Base-by-base conservation (phyloP, 108 stramenopile species). In the Nitzschia inconspicua region DNA sequence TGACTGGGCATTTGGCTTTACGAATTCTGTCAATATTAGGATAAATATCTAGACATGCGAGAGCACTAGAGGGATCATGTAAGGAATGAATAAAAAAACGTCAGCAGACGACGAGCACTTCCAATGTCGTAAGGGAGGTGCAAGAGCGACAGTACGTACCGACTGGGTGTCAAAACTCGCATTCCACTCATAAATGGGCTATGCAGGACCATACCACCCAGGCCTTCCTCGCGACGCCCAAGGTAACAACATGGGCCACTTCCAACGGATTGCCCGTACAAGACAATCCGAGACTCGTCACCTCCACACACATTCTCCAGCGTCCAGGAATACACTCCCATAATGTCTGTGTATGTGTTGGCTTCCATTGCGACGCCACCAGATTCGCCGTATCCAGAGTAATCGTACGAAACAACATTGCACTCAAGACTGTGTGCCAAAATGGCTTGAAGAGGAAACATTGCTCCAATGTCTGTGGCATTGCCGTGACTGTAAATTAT, bases 211-310 rank as follows among this genome's bases (percentile, higher is more conserved):
- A 95, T 60, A 16, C 90, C 94, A 16, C 88, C 94, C 18, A 90
- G 65, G 32, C 79, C 65, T 30, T 66, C 37, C 14, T 62, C 54
- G 25, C 77, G 56, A 8, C 60, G 62, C 8, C 83, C 83, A 27
- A 89, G 37, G 47, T 89, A 85, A 57, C 84, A 86, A 19, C 80
- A 80, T 14, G 94, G 94, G 16, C 94, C 94, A 36, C 74, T 70
- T 4, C 94, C 94, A n/a, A 95, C 89, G n/a, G 81, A 83, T 60
- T 92, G 90, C 11, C 94, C 94, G 46, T 95, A 95, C 36, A 95
- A 39, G n/a, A 95, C 66, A 29, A 95, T 79, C 25, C 83, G 76
- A 3, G 57, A 58, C 19, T 44, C 50, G 39, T 73, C 66, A 4
- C 58, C 56, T 18, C 46, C 47, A 25, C 63, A 76, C 4, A 83